Evolutionary conservation across 208 protist genomes (phyloP), one percentile per base, ranked within the genome.

Genomic region (Leptomonas seymouri): DNA sequence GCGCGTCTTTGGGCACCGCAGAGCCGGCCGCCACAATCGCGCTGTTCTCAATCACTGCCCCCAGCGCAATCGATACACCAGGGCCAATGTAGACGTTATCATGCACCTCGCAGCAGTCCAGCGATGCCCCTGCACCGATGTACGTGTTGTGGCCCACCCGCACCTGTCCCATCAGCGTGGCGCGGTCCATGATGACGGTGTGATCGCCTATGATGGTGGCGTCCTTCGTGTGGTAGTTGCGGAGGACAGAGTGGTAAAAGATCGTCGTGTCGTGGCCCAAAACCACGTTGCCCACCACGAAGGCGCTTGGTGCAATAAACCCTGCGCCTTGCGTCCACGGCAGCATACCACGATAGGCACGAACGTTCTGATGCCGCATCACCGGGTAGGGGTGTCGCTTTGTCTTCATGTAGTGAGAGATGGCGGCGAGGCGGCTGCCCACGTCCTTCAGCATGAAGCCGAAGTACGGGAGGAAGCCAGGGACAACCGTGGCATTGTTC

Each of bases 281-380:
- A 9, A 82, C 76, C 7, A 97, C 90, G 54, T 95, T 94, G 36
- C 94, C 94, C 41, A 80, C 79, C 16, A 98, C 76, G 67, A 75
- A 93, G 8, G 91, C 91, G 57, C 67, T 95, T 42, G 94, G 94
- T 12, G 94, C 93, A 51, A 98, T 88, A 69, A 97, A 97, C n/a
- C 74, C 48, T 16, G 75, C 78, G 41, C 94, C 89, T 61, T 94
- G 82, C 44, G 90, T 93, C 80, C 80, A 90, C 55, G 90, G 93
- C 44, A 94, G 78, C 87, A 96, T 89, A 16, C 86, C 84, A 50
- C 89, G 86, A 71, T 96, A 94, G 46, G 83, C 91, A 31, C 89
- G 85, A 0, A 94, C 70, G 69, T 94, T 94, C 65, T 96, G 91
- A 57, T 96, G 91, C 9, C 87, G 87, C 59, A 87, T 91, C 34